phyloP scores from a whole-genome alignment of 106 monocot genomes.

The Allium fistulosum region DNA sequence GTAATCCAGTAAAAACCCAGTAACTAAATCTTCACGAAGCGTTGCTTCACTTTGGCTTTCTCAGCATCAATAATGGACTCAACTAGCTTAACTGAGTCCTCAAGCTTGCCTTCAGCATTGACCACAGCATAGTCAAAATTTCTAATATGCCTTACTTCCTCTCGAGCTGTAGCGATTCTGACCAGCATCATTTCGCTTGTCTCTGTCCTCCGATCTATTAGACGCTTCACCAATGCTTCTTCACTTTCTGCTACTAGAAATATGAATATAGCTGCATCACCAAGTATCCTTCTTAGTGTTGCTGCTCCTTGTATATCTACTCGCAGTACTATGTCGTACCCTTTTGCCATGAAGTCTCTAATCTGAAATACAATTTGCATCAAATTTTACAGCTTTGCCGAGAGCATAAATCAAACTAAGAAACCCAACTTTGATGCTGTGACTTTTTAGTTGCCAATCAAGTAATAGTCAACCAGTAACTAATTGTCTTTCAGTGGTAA shows the following conservation, averaged over 20 bases:
- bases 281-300: conserved; percentile 72
- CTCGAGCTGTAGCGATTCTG: conserved; percentile 85
- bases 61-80: conserved; percentile 90
- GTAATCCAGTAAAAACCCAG: neutral
- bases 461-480: too few species aligned
- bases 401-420: neutral
- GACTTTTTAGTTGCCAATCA: too few species aligned
- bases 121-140: conserved; percentile 86
- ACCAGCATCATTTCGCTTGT: conserved; percentile 87
- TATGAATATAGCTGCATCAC: conserved; percentile 80
- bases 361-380: conserved; percentile 33
- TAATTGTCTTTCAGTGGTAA: too few species aligned
- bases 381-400: neutral
- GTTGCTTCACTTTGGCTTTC: conserved; percentile 59
- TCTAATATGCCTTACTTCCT: conserved; percentile 66
- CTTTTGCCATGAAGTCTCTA: conserved; percentile 89
- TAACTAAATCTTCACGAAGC: conserved; percentile 31
- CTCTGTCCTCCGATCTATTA: conserved; percentile 79
- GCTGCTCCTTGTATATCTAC: conserved; percentile 98
- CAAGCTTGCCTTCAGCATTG: conserved; percentile 85
- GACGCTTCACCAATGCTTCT: conserved; percentile 70
- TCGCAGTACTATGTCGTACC: conserved; percentile 86
- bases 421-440: neutral
- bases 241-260: conserved; percentile 93
- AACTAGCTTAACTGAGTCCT: conserved; percentile 67